Evolutionary conservation across 192 early-diverging fungal genomes (phyloP).

Genomic region (Backusella circina): DNA sequence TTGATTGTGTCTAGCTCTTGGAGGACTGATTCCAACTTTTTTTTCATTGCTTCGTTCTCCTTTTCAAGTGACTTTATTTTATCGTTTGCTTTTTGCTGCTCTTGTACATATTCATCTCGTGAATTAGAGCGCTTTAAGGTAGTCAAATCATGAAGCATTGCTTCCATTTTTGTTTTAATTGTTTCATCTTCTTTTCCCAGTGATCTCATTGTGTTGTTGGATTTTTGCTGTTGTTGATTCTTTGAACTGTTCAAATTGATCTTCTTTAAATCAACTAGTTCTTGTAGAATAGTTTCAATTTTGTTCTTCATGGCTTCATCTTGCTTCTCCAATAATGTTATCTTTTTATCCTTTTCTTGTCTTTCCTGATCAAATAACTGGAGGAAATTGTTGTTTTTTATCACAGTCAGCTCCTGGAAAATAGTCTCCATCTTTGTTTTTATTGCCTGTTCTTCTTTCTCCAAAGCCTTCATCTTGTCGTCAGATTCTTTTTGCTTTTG

Average conservation of each 20-base stretch:
- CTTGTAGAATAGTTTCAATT: background rate
- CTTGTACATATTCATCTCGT: background rate
- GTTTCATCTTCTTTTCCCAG: background rate
- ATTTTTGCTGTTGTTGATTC: background rate
- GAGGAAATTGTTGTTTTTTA: background rate
- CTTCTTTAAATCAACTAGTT: background rate
- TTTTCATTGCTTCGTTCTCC: background rate
- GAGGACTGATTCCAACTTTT: background rate
- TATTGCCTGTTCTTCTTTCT: background rate
- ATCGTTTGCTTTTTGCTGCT: background rate
- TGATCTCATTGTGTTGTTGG: background rate
- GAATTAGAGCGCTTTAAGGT: background rate
- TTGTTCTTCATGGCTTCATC: background rate
- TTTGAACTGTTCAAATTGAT: background rate
- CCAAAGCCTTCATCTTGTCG: background rate
- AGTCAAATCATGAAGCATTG: background rate
- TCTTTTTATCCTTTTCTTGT: background rate
- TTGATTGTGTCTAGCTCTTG: background rate
- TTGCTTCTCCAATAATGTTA: background rate
- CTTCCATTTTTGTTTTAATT: background rate
- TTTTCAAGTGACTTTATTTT: background rate
- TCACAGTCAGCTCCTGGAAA: background rate
- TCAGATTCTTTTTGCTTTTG: background rate
- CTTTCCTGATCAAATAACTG: background rate
- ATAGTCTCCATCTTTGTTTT: background rate